These are phyloP conservation scores for Colletotrichum cereale DNA, from an alignment of 2,329 filamentous ascomycete genomes.

Conservation along the genomic window DNA sequence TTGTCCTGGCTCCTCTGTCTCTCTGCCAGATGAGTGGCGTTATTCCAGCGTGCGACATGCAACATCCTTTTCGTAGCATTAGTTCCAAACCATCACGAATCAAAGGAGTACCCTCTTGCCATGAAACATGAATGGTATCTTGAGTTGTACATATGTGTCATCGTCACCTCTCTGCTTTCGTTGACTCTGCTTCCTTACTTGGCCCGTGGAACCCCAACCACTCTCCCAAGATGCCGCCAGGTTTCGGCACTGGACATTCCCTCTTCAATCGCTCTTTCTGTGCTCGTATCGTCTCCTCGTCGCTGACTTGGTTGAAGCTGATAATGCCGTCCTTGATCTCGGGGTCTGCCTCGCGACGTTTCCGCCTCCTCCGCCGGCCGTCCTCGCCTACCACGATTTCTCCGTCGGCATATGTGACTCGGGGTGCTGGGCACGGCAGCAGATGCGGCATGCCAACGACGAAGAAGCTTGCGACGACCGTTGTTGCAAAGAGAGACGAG, in stretches of 20 bases:
- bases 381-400: conserved; percentile 61
- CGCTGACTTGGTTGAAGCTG: conserved; percentile 58
- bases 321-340: conserved; percentile 61
- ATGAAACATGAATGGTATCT: conserved; percentile 36
- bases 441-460: conserved; percentile 92
- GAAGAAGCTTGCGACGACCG: conserved; percentile 87
- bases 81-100: neutral
- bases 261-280: conserved; percentile 63
- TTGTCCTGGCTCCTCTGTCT: no score
- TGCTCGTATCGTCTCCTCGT: conserved; percentile 50
- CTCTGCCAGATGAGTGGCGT: neutral
- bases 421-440: conserved; percentile 89
- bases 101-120: neutral
- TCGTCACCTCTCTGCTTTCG: conserved; percentile 29
- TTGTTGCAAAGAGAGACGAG: conserved; percentile 94
- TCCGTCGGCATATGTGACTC: conserved; percentile 80
- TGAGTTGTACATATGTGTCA: conserved; percentile 28
- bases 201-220: conserved; percentile 75
- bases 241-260: conserved; percentile 95
- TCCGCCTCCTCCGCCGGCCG: conserved; percentile 59
- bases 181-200: conserved; percentile 27
- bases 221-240: conserved; percentile 80
- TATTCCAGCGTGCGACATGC: neutral
- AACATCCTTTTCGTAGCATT: neutral
- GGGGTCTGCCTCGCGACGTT: conserved; percentile 50